Conservation (phyloP, 2,329 filamentous ascomycete genomes). For the Ciborinia camelliae region DNA sequence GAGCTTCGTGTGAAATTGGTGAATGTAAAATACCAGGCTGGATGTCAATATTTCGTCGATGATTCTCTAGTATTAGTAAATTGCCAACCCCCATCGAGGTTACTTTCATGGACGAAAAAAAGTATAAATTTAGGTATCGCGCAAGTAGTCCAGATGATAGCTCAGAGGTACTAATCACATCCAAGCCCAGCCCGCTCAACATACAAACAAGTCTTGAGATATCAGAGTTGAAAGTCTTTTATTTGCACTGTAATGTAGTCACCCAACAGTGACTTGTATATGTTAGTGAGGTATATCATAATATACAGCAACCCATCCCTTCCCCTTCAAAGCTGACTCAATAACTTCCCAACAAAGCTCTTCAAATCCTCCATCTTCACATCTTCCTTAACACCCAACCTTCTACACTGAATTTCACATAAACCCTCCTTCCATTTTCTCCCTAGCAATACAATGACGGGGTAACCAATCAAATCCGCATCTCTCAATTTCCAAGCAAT, state of each 20-base stretch:
- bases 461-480: constrained; percentile 86
- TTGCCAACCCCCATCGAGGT: too few species aligned
- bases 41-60: too few species aligned
- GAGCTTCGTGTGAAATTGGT: too few species aligned
- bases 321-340: constrained; percentile 25
- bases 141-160: neutral
- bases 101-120: too few species aligned
- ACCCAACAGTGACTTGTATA: neutral
- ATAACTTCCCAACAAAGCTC: constrained; percentile 23
- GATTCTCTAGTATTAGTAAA: too few species aligned
- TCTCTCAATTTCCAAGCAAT: constrained; percentile 87
- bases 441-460: constrained; percentile 76
- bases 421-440: constrained; percentile 54
- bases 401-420: constrained; percentile 38
- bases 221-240: too few species aligned
- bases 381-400: constrained; percentile 29
- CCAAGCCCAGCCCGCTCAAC: neutral
- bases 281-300: neutral
- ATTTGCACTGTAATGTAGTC: too few species aligned
- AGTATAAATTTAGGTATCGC: neutral
- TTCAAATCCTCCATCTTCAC: constrained; percentile 27
- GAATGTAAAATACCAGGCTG: too few species aligned
- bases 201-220: too few species aligned
- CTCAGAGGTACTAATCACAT: too few species aligned
- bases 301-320: neutral